Evolutionary conservation across 768 basidiomycete species (phyloP).

Genomic region (Suillus alpinus): DNA sequence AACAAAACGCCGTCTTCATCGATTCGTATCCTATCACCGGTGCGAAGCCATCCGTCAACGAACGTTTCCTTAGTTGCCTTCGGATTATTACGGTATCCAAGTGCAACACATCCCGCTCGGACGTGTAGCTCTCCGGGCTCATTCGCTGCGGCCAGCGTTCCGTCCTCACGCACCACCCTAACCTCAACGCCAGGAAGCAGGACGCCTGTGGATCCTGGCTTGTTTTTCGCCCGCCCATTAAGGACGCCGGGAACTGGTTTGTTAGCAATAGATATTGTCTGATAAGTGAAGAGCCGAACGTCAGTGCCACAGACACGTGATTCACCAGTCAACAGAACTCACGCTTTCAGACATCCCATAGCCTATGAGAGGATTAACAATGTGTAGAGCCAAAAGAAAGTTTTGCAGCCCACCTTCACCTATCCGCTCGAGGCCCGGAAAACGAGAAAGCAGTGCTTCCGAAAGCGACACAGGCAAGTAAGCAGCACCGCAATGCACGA

Average conservation of each 20-base stretch:
- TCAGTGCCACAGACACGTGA: not conserved
- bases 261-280: constrained; percentile 55
- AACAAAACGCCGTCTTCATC: constrained; percentile 63
- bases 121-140: constrained; percentile 71
- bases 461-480: constrained; percentile 60
- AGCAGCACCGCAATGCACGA: constrained; percentile 56
- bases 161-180: constrained; percentile 58
- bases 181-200: constrained; percentile 65
- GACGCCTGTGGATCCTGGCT: constrained; percentile 51
- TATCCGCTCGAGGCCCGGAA: constrained; percentile 34
- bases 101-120: constrained; percentile 49
- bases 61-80: constrained; percentile 67
- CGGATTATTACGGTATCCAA: constrained; percentile 74
- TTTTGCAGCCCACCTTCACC: constrained; percentile 42
- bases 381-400: not conserved
- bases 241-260: constrained; percentile 47
- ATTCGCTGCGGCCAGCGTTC: constrained; percentile 46
- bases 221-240: constrained; percentile 37
- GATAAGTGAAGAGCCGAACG: constrained; percentile 2
- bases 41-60: constrained; percentile 66
- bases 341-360: constrained; percentile 75
- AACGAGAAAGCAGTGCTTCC: constrained; percentile 36
- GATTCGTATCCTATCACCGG: constrained; percentile 68
- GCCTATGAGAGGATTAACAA: constrained; percentile 35
- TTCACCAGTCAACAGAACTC: constrained; percentile 20